phyloP scores from a whole-genome alignment of 2,329 filamentous ascomycete species.

The Ceratocystis albifundus region DNA sequence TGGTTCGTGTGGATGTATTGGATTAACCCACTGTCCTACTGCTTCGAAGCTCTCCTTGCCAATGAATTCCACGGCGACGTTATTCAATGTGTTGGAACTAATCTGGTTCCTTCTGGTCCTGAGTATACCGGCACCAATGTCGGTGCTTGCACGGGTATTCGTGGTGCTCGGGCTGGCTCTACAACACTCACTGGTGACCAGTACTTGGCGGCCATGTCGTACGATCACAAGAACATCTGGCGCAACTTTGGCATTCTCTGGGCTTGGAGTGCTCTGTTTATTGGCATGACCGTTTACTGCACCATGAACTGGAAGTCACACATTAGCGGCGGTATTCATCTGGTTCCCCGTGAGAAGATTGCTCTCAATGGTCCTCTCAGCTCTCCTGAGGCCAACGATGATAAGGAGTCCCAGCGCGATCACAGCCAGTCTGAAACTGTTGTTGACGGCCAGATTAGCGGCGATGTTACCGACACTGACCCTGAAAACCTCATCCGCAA shows the following conservation, averaged over 20 bases:
- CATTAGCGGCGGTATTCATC: slow-evolving; percentile 42
- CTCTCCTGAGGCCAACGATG: slow-evolving; percentile 33
- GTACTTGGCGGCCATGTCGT: slow-evolving; percentile 46
- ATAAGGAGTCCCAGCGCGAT: slow-evolving; percentile 35
- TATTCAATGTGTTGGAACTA: slow-evolving; percentile 39
- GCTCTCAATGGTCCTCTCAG: slow-evolving; percentile 29
- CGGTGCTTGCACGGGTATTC: slow-evolving; percentile 47
- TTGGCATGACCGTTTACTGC: slow-evolving; percentile 44
- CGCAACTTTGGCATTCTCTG: slow-evolving; percentile 51
- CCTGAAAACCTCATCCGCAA: slow-evolving; percentile 42
- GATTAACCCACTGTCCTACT: slow-evolving; percentile 58
- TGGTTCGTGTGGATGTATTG: slow-evolving; percentile 55
- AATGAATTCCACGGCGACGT: slow-evolving; percentile 57
- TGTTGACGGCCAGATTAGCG: slow-evolving; percentile 9
- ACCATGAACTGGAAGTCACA: slow-evolving; percentile 46
- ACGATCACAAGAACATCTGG: slow-evolving; percentile 43
- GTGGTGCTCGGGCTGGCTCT: slow-evolving; percentile 41
- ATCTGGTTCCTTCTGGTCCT: slow-evolving; percentile 41
- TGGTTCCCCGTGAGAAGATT: slow-evolving; percentile 51
- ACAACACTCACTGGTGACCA: slow-evolving; percentile 44
- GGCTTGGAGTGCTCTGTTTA: slow-evolving; percentile 51
- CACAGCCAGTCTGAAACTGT: slow-evolving; percentile 16
- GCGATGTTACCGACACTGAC: slow-evolving; percentile 7
- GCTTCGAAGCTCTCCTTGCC: slow-evolving; percentile 54
- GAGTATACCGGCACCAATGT: slow-evolving; percentile 35